Evolutionary conservation across 176 grass and related monocot species (phyloP), one percentile per base, ranked within the genome.

Genomic region (Oropetium thomaeum): DNA sequence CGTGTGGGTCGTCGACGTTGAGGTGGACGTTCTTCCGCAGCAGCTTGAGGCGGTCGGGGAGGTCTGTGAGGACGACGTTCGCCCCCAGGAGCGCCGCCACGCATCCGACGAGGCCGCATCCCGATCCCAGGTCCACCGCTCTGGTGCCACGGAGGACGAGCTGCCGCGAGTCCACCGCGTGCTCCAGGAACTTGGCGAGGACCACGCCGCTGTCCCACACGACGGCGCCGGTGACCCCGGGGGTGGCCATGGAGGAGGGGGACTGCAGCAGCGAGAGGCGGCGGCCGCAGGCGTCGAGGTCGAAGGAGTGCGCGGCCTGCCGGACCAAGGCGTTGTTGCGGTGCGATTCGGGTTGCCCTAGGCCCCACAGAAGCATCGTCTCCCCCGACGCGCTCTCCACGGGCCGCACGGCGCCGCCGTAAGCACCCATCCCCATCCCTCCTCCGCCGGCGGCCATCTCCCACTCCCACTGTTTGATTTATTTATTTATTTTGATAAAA

Each of bases 121-220:
- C 95, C 5, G 89, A 84, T n/a, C 89, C 91, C 10, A 98, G 86
- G 58, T 98, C 89, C 14, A 98, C 79, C 2, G 72, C 91, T 9
- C 86, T 53, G 39, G 61, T 22, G 20, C 69, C 91, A 9, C 67
- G 87, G 26, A 88, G 81, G 19, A 49, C 6, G 4, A 94, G 86
- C 3, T 20, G 83, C 15, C 60, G 62, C 0, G 58, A 38, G 64
- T 98, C 91, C 10, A 81, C 86, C 39, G 95, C 81, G 67, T 94
- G 91, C 86, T 98, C 95, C 23, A 98, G 57, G 89, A 98, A 88
- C 86, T 92, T 98, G 65, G 90, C 91, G 20, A 98, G 86, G 58
- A 94, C 86, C 42, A 94, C 79, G 39, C 81, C 89, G 74, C 91
- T 94, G 79, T 98, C 95, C 95, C 91, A 98, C n/a, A 98, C 86